Percentiles rank a stretch among this genome's conserved stretches.
phyloP scores from a whole-genome alignment of 345 rosid species.

The Murraya paniculata region DNA sequence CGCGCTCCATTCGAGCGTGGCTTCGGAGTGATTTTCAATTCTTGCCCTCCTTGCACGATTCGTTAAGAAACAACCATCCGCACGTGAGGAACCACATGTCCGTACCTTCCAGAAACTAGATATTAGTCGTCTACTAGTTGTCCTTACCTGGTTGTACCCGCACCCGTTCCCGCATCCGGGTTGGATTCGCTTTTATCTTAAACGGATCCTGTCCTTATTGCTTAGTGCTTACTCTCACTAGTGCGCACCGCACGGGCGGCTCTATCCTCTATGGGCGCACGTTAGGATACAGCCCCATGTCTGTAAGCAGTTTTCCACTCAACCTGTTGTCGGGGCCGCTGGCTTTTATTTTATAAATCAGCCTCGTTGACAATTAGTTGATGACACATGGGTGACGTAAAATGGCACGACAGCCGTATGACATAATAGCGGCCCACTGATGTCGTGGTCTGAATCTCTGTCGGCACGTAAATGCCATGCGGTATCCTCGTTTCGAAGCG shows the following conservation, averaged over 20 bases:
- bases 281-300: not conserved
- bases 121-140: not conserved
- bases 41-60: conserved; percentile 12
- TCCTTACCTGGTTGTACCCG: conserved; percentile 1
- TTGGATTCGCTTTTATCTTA: not conserved
- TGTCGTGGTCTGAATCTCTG: conserved; percentile 37
- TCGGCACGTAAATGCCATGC: conserved; percentile 13
- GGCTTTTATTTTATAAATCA: not conserved
- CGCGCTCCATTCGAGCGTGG: not conserved
- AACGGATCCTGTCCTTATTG: not conserved
- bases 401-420: not conserved
- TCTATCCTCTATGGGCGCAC: not conserved
- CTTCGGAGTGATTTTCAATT: not conserved
- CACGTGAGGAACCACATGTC: conserved; percentile 21
- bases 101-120: conserved; percentile 14
- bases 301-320: not conserved
- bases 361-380: conserved; percentile 7
- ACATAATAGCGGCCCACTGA: conserved; percentile 12
- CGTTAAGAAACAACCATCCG: conserved; percentile 1
- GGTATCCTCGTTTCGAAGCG: not conserved
- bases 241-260: not conserved
- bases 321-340: conserved; percentile 28
- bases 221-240: no score
- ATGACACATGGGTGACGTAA: conserved; percentile 27
- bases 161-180: conserved; percentile 11